phyloP scores from a whole-genome alignment of 306 rosid genomes.

The Quercus berberidifolia region DNA sequence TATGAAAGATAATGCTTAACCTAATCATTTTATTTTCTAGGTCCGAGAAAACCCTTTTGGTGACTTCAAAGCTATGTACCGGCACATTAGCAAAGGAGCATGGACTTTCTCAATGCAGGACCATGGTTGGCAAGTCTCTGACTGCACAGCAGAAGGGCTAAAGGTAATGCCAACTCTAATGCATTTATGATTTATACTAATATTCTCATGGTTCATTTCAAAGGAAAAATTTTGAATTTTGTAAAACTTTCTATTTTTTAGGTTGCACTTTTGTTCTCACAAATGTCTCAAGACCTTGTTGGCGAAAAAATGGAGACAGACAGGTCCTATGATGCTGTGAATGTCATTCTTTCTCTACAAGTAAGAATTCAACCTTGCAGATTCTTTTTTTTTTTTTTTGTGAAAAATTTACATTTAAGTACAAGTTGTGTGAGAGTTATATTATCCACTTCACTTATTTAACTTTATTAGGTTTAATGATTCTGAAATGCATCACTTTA shows the following conservation, averaged over 20 bases:
- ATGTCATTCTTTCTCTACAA: slow-evolving; percentile 52
- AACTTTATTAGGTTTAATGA: not conserved
- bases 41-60: slow-evolving; percentile 49
- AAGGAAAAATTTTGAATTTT: not conserved
- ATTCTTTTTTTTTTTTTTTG: not conserved
- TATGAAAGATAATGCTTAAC: not conserved
- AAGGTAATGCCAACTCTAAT: slow-evolving; percentile 28
- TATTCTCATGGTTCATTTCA: not conserved
- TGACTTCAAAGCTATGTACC: slow-evolving; percentile 36
- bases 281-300: slow-evolving; percentile 26
- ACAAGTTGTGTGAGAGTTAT: not conserved
- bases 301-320: slow-evolving; percentile 19
- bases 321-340: slow-evolving; percentile 46
- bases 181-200: not conserved
- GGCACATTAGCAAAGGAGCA: slow-evolving; percentile 53
- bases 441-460: not conserved
- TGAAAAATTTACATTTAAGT: not conserved
- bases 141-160: slow-evolving; percentile 62
- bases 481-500: not conserved
- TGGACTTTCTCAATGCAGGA: slow-evolving; percentile 58
- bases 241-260: not conserved
- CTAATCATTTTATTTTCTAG: not conserved
- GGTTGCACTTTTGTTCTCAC: slow-evolving; percentile 52
- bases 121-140: slow-evolving; percentile 63
- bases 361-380: not conserved